Evolutionary conservation across 1,284 basidiomycete species (phyloP).

Genomic region (Trichosporon faecale): DNA sequence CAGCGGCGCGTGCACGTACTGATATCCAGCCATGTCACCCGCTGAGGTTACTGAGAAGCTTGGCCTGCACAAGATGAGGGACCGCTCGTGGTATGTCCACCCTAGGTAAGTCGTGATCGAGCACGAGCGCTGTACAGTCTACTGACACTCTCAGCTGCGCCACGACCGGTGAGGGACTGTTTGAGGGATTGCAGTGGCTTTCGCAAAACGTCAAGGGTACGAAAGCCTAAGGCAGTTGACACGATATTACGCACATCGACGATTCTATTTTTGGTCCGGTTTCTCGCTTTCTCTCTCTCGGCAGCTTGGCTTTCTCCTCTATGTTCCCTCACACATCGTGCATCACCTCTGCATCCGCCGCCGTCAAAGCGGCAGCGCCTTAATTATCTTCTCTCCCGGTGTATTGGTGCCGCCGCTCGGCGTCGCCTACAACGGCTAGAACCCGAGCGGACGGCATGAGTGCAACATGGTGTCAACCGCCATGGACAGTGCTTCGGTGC

Average conservation of each 20-base stretch:
- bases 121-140: background rate
- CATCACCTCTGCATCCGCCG: conserved; percentile 8
- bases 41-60: conserved; percentile 98
- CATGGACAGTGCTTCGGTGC: background rate
- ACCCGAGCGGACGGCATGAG: background rate
- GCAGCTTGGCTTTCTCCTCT: conserved; percentile 1
- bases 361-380: background rate
- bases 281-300: conserved; percentile 11
- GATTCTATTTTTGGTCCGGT: conserved; percentile 8
- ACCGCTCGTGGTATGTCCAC: conserved; percentile 98
- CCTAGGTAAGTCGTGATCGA: conserved; percentile 66
- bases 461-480: background rate
- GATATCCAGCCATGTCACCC: conserved; percentile 82
- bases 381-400: conserved; percentile 4
- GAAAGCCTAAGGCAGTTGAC: conserved; percentile 29
- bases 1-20: background rate
- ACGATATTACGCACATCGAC: conserved; percentile 10
- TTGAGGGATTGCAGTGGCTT: conserved; percentile 93
- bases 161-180: conserved; percentile 91
- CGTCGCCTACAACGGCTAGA: background rate
- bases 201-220: conserved; percentile 86
- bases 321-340: background rate
- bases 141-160: conserved; percentile 64
- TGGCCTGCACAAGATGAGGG: conserved; percentile 90
- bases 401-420: background rate